Base-by-base conservation (phyloP, 2,329 filamentous ascomycete genomes). In the Elsinoe australis region DNA sequence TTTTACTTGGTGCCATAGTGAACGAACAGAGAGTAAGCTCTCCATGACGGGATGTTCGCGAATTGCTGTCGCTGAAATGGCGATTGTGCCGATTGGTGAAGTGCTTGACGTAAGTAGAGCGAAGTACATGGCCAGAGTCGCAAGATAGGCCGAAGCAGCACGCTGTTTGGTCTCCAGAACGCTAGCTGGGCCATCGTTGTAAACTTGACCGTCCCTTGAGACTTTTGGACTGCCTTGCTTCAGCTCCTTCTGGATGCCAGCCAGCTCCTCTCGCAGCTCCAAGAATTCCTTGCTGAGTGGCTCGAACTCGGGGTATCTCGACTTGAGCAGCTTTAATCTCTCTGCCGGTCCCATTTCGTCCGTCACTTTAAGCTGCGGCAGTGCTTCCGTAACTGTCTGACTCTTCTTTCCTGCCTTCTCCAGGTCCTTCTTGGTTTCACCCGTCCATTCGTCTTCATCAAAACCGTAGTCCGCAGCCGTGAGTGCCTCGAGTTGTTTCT, bases 21-120 rank as follows among this genome's bases (percentile, higher is more conserved):
- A 76, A 50, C 88, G 80, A 64, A 85, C 90, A 61, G 82, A 79
- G 33, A 95, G 70, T 28, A 98, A 67, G 12, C 79, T 85, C 51
- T 84, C 80, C 87, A 98, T 96, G 52, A 98, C 79, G 10, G 87
- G 82, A 64, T 98, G 92, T 47, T 95, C 86, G 52, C 87, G 82
- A 33, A 98, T 69, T 56, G 94, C 82, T n/a, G 75, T 72, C 4
- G 90, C 85, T 48, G 85, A 76, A 54, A 94, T 67, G 0, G 86
- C 75, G 51, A 80, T 74, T 9, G 68, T 66, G 5, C 59, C 54
- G 0, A 70, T 65, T 5, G 72, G 73, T 28, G 72, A 67, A 1
- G 71, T 69, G 1, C 87, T 82, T 0, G 87, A 94, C 8, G 87
- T 87, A n/a, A 98, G 70, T 28, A 96, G 77, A 29, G 89, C 86